A percentile compares a stretch with the other conserved stretches of the same genome.
phyloP scores from a whole-genome alignment of 2,329 filamentous ascomycete genomes.

The Apiospora sp. region DNA sequence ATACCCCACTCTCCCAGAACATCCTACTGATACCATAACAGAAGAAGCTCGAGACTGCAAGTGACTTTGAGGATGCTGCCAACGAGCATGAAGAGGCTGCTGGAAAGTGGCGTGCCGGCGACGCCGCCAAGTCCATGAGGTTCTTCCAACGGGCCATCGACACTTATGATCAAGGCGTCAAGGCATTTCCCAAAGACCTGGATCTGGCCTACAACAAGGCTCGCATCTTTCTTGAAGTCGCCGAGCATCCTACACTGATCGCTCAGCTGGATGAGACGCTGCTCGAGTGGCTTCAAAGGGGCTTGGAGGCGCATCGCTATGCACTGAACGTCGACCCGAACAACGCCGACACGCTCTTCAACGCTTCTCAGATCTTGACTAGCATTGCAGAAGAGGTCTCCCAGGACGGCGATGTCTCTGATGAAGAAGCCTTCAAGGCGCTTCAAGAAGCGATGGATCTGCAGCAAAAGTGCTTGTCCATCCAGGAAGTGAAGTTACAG shows the following conservation, averaged over 20 bases:
- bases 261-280: constrained; percentile 62
- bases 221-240: constrained; percentile 73
- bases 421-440: constrained; percentile 50
- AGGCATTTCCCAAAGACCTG: constrained; percentile 67
- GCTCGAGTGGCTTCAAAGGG: constrained; percentile 63
- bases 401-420: constrained; percentile 56
- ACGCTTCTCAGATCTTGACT: constrained; percentile 74
- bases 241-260: constrained; percentile 70
- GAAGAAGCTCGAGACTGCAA: constrained; percentile 66
- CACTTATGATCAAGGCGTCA: constrained; percentile 69
- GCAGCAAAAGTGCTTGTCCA: constrained; percentile 52
- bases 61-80: constrained; percentile 73
- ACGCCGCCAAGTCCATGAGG: constrained; percentile 65
- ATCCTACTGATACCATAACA: constrained; percentile 39
- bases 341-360: constrained; percentile 75
- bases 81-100: constrained; percentile 76
- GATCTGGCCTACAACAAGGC: constrained; percentile 82
- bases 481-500: constrained; percentile 54
- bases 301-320: constrained; percentile 69
- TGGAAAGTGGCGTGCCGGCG: constrained; percentile 77
- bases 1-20: not conserved
- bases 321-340: constrained; percentile 66
- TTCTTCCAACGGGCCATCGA: constrained; percentile 72
- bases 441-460: constrained; percentile 40
- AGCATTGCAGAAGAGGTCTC: constrained; percentile 68